Percentiles rank a stretch among this genome's conserved stretches.
Conservation (phyloP, 306 rosid species). For the Arachis stenosperma region DNA sequence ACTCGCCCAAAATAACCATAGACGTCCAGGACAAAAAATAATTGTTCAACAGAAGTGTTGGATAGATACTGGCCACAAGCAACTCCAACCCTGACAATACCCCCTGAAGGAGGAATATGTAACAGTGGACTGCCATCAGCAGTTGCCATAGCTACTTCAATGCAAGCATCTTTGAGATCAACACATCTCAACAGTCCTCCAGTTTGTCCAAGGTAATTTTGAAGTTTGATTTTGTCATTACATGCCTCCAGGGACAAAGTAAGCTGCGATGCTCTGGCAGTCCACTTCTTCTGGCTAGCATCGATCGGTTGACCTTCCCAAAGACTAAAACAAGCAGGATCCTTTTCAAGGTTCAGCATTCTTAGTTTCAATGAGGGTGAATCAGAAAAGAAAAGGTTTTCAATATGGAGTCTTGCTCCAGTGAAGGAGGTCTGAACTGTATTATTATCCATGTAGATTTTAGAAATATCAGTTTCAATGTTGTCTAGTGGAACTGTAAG, state of each 20-base stretch:
- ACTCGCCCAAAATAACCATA: slow-evolving; percentile 81
- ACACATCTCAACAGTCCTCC: slow-evolving; percentile 87
- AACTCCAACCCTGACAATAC: slow-evolving; percentile 88
- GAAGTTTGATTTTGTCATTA: slow-evolving; percentile 42
- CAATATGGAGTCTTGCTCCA: slow-evolving; percentile 88
- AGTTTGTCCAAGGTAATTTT: slow-evolving; percentile 51
- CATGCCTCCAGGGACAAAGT: slow-evolving; percentile 80
- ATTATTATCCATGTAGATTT: slow-evolving; percentile 45
- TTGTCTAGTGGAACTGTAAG: slow-evolving; percentile 74
- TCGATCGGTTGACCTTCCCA: slow-evolving; percentile 91
- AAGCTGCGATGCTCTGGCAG: slow-evolving; percentile 66
- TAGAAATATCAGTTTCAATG: slow-evolving; percentile 49
- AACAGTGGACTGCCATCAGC: slow-evolving; percentile 86
- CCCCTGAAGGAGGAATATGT: slow-evolving; percentile 87
- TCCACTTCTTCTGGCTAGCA: slow-evolving; percentile 92
- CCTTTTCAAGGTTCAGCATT: slow-evolving; percentile 81
- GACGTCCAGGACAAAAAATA: slow-evolving; percentile 87
- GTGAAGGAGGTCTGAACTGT: slow-evolving; percentile 59
- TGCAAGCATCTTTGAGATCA: slow-evolving; percentile 74
- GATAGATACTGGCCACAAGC: slow-evolving; percentile 79
- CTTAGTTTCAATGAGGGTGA: slow-evolving; percentile 68
- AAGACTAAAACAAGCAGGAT: slow-evolving; percentile 94
- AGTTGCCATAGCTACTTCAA: slow-evolving; percentile 94
- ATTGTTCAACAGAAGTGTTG: slow-evolving; percentile 87
- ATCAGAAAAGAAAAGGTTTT: slow-evolving; percentile 63